These are phyloP conservation scores for Coprinellus aureogranulatus DNA, from an alignment of 768 basidiomycete genomes.

Conservation along the genomic window DNA sequence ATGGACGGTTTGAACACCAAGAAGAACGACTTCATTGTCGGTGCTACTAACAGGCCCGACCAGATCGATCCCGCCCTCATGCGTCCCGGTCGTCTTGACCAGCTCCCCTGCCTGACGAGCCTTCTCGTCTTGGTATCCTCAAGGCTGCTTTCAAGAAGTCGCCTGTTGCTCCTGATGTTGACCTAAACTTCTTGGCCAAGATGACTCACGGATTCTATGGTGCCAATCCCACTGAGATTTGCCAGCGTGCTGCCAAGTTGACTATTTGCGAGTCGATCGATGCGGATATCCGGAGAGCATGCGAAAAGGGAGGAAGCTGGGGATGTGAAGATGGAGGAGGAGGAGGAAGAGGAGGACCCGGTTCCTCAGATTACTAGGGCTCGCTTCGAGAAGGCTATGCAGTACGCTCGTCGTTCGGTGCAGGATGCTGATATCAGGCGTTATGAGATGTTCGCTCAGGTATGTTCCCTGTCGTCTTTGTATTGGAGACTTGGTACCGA, in stretches of 20 bases:
- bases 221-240: constrained; percentile 99
- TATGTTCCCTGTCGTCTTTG: constrained; percentile 27
- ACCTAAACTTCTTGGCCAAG: constrained; percentile 85
- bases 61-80: constrained; percentile 91
- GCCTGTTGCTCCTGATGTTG: constrained; percentile 78
- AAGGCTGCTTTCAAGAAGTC: constrained; percentile 89
- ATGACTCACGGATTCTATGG: constrained; percentile 97
- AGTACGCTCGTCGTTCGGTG: constrained; percentile 93
- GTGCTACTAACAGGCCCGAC: constrained; percentile 94
- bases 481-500: constrained; percentile 4
- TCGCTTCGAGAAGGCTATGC: constrained; percentile 99
- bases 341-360: constrained; percentile 79
- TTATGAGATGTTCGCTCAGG: constrained; percentile 98
- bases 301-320: constrained; percentile 83
- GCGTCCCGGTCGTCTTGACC: constrained; percentile 97
- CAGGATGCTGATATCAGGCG: constrained; percentile 95
- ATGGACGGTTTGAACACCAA: constrained; percentile 99
- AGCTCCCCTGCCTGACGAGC: constrained; percentile 94
- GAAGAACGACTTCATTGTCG: constrained; percentile 99
- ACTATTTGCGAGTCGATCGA: constrained; percentile 96
- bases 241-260: constrained; percentile 94
- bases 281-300: constrained; percentile 73
- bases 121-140: constrained; percentile 88
- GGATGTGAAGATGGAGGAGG: constrained; percentile 69
- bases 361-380: constrained; percentile 87